Evolutionary conservation across 2,329 filamentous ascomycete genomes (phyloP), one percentile per base, ranked within the genome.

Genomic region (Apiospora kogelbergensis): DNA sequence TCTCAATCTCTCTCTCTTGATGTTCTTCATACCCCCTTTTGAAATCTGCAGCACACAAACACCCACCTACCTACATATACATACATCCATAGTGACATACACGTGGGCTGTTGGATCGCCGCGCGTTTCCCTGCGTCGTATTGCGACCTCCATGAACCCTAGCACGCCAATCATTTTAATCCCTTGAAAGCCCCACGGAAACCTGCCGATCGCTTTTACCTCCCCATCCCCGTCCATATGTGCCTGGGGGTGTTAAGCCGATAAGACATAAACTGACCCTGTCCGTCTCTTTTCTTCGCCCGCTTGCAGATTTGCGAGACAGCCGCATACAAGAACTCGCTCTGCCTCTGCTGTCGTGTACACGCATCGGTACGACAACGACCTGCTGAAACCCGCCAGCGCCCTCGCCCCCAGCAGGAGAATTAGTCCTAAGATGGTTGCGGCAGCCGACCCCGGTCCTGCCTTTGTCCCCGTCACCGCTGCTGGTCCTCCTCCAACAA

Each of bases 281-380:
- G 53, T 37, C 53, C 30, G 48, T 22, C 53, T 37, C 17, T n/a
- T 37, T 20, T 17, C 37, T 17, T 30, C 53, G 22, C 30, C 53
- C 53, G 22, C 30, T 60, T 37, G n/a, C 60, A 67, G 53, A 53
- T 69, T 70, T 64, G 70, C 66, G 65, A 77, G 75, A 73, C 63
- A 64, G 57, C 37, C 68, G 66, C 70, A 71, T 53, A 74, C 73
- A 30, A 76, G 71, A 69, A 72, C 74, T 64, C 72, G 70, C 68
- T 77, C 77, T 60, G 71, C 70, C 69, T 74, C 71, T 70, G 71
- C 70, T 53, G 71, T 71, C 5, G 46, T 67, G 40, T 70, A 57
- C 63, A 73, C 69, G 67, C 68, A 71, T 48, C 70, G 69, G 70
- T 70, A 74, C 65, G 72, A 76, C 64, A 70, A 73, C 63, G 73